Evolutionary conservation across 2,329 filamentous ascomycete species (phyloP).

Genomic region (Alternaria tenuissima): DNA sequence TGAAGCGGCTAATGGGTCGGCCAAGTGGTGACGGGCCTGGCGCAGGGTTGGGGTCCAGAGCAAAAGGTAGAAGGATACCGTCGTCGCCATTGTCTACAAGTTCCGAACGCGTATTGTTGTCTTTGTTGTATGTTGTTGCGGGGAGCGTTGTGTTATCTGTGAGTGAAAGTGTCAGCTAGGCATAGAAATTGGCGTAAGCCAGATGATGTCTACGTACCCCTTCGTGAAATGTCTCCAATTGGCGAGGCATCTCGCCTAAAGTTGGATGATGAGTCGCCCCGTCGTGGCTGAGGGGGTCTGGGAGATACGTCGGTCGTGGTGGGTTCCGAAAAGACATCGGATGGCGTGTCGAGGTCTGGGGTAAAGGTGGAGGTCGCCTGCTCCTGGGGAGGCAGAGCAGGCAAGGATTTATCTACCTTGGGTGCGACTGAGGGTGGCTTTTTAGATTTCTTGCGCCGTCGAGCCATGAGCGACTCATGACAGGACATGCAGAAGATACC

Average conservation of each 20-base stretch:
- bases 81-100: constrained; percentile 69
- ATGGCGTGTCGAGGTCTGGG: constrained; percentile 64
- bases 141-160: constrained; percentile 73
- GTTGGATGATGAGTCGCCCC: constrained; percentile 48
- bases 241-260: constrained; percentile 52
- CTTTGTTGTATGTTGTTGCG: constrained; percentile 74
- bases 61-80: constrained; percentile 60
- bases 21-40: constrained; percentile 51
- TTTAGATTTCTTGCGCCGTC: constrained; percentile 86
- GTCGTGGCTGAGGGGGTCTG: constrained; percentile 44
- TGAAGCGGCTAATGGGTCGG: constrained; percentile 42
- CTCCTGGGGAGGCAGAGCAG: constrained; percentile 79
- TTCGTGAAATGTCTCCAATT: constrained; percentile 41
- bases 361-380: constrained; percentile 67
- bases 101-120: constrained; percentile 78
- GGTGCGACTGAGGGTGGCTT: constrained; percentile 54
- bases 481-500: constrained; percentile 99
- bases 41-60: constrained; percentile 59
- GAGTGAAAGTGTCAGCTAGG: constrained; percentile 22
- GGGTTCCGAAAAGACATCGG: constrained; percentile 69
- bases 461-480: constrained; percentile 94
- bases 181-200: not conserved
- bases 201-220: constrained; percentile 38
- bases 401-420: constrained; percentile 88
- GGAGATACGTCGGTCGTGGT: constrained; percentile 74